Evolutionary conservation across 805 yeast genomes (phyloP).

Genomic region (Yamadazyma insecticola): DNA sequence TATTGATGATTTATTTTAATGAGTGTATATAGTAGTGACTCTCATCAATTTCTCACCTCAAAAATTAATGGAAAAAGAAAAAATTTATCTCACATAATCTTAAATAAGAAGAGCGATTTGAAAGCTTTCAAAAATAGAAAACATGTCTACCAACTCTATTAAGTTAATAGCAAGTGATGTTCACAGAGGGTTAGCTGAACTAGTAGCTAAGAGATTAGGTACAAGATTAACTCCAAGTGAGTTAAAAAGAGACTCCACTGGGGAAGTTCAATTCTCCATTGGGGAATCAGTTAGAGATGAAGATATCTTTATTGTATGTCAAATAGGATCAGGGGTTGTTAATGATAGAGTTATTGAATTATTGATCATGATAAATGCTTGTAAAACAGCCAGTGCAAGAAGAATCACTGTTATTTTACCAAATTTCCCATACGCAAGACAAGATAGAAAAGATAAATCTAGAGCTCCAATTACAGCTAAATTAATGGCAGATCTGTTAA

Average conservation of each 20-base stretch:
- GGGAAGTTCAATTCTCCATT: conserved; percentile 66
- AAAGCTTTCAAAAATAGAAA: no score
- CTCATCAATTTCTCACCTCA: no score
- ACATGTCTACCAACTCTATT: conserved; percentile 66
- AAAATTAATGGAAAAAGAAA: conserved; percentile 1
- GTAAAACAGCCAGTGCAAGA: conserved; percentile 93
- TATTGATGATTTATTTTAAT: conserved; percentile 35
- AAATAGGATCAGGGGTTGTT: conserved; percentile 74
- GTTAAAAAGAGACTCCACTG: conserved; percentile 75
- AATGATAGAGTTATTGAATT: conserved; percentile 87
- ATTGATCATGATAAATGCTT: conserved; percentile 86
- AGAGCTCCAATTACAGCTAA: conserved; percentile 97
- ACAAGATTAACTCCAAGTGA: conserved; percentile 63
- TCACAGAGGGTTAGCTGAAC: conserved; percentile 77
- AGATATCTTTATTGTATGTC: conserved; percentile 73
- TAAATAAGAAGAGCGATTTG: no score
- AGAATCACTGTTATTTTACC: conserved; percentile 93
- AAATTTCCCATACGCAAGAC: conserved; percentile 95
- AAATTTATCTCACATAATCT: no score
- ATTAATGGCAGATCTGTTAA: conserved; percentile 82
- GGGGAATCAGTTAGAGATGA: conserved; percentile 84
- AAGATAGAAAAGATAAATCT: conserved; percentile 92
- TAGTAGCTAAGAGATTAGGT: conserved; percentile 67
- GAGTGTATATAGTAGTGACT: no score
- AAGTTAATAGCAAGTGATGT: conserved; percentile 62